Percentiles rank a stretch among this genome's conserved stretches.
Conservation (phyloP, 805 yeast species). For the Isabelozyma rhagii region DNA sequence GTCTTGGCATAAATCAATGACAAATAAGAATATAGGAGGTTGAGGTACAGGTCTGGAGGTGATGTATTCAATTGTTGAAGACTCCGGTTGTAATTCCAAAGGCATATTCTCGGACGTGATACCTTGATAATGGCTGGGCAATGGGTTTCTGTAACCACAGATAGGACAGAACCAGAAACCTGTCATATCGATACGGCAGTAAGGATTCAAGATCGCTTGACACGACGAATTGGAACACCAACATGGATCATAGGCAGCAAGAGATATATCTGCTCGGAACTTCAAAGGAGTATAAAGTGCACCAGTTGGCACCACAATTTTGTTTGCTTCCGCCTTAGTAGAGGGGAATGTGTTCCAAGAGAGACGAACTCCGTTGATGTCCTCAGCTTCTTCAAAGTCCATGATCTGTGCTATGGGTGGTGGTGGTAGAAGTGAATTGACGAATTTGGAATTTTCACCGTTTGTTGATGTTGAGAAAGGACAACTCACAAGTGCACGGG, state of each 20-base stretch:
- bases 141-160: slow-evolving; percentile 72
- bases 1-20: slow-evolving; percentile 87
- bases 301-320: slow-evolving; percentile 92
- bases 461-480: background rate
- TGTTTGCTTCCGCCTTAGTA: slow-evolving; percentile 82
- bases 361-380: slow-evolving; percentile 42
- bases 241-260: slow-evolving; percentile 84
- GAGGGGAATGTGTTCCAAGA: slow-evolving; percentile 77
- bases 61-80: slow-evolving; percentile 82
- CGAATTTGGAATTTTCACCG: background rate
- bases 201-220: slow-evolving; percentile 84
- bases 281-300: slow-evolving; percentile 93
- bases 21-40: slow-evolving; percentile 85
- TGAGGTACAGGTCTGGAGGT: slow-evolving; percentile 74
- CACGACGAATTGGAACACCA: slow-evolving; percentile 74
- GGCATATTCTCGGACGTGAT: slow-evolving; percentile 77
- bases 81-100: slow-evolving; percentile 63
- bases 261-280: slow-evolving; percentile 68
- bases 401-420: slow-evolving; percentile 10
- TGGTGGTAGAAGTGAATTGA: background rate
- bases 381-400: slow-evolving; percentile 45
- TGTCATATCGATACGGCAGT: slow-evolving; percentile 72
- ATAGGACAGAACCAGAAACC: slow-evolving; percentile 87
- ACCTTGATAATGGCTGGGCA: slow-evolving; percentile 79
- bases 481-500: background rate